Base-by-base conservation (phyloP, 2,329 filamentous ascomycete genomes). In the Biscogniauxia marginata region DNA sequence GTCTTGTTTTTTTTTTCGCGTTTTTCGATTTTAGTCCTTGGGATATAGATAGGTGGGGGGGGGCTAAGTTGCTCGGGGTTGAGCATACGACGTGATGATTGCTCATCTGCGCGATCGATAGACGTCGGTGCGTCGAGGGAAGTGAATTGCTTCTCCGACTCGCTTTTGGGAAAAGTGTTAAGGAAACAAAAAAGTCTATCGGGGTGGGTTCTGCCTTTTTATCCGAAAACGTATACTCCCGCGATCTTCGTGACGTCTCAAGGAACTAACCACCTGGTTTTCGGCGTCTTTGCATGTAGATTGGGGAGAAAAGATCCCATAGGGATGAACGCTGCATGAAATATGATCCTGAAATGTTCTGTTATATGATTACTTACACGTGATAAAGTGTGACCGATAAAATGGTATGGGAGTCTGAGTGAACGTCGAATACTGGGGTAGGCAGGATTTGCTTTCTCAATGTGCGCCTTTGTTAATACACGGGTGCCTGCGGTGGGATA, bases 281-380 rank as follows among this genome's bases (percentile, higher is more conserved):
- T 59, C 58, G 66, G 66, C 67, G 64, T 52, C 67, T 58, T 61
- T 68, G 67, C 68, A 68, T 71, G 69, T 71, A 71, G 68, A 71
- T 62, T 70, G 71, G 68, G 67, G 65, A 65, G 64, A 65, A 65
- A 59, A 58, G 59, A 60, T 55, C 56, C 58, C 51, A 63, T 57
- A 60, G 54, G 59, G 59, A 64, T 39, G 30, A 39, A 39, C 30
- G 50, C 39, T 24, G 54, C 52, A 57, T 53, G 55, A 57, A 24
- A 50, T 34, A 19, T 50, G 48, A 50, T 39, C 30, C 5, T 6
- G 13, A n/a, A 39, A 39, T 8, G 3, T 39, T 39, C 30, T 39
- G 9, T 39, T 39, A 2, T 39, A 39, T 39, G 13, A 4, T 16
- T 39, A 16, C 7, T 5, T n/a, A 39, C 9, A 39, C 13, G 30